Percentiles rank a stretch among this genome's conserved stretches.
These are phyloP conservation scores for Eimeria sp. DNA, from an alignment of 169 alveolate species.

Conservation along the genomic window DNA sequence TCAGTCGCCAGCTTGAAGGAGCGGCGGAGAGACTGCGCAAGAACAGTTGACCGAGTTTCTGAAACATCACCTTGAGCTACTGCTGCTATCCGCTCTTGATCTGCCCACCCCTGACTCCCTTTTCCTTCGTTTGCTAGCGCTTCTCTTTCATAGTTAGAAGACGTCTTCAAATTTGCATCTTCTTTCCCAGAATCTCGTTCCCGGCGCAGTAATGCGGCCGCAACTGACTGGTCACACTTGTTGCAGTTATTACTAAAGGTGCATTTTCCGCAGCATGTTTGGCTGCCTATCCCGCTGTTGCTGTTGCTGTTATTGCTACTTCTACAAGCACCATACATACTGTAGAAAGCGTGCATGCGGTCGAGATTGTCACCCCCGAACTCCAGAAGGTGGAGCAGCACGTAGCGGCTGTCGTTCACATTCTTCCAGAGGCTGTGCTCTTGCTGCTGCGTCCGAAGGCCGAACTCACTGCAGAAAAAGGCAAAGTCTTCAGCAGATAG, in stretches of 20 bases:
- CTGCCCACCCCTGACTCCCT: neutral
- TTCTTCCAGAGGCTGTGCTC: constrained; percentile 12
- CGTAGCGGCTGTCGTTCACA: constrained; percentile 65
- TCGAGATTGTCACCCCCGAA: constrained; percentile 83
- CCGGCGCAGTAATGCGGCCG: constrained; percentile 18
- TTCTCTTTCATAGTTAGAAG: neutral
- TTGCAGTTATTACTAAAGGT: constrained; percentile 27
- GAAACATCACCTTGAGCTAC: constrained; percentile 9
- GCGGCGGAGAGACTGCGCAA: constrained; percentile 54
- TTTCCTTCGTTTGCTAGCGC: neutral
- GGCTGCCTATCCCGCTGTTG: neutral
- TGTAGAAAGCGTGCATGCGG: constrained; percentile 64
- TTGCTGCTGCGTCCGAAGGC: constrained; percentile 15
- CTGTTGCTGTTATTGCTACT: neutral
- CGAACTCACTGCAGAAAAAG: constrained; percentile 80
- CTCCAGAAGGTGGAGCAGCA: constrained; percentile 78
- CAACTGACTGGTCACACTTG: constrained; percentile 26
- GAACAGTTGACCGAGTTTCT: constrained; percentile 12
- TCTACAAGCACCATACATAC: neutral
- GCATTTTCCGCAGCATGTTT: neutral
- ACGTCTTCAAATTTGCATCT: neutral
- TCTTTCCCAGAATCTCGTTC: neutral
- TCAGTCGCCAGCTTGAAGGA: constrained; percentile 41
- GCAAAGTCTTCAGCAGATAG: constrained; percentile 77
- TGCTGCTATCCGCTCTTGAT: neutral